Base-by-base conservation (phyloP, 768 basidiomycete species). In the Infundibulicybe gibba region DNA sequence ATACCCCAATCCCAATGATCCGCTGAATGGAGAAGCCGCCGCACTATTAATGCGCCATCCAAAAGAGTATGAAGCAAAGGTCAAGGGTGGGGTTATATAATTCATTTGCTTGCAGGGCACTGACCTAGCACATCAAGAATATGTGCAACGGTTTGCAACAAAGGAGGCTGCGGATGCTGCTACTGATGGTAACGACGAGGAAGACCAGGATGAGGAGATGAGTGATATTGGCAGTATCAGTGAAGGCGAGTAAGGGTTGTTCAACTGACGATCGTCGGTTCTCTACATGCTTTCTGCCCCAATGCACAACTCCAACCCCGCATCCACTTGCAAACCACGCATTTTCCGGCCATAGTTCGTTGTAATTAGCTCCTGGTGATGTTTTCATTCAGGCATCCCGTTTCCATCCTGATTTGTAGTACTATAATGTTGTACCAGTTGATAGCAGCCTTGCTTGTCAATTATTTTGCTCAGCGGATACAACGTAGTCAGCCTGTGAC, bases 1-100 rank as follows among this genome's bases (percentile, higher is more conserved):
- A 40, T 99, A 99, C 65, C 97, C 97, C 51, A 99, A 99, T 65
- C 95, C 97, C 11, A 93, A 94, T 50, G 97, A 99, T 63, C 97
- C 97, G 3, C 72, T 98, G 44, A 99, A 99, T 54, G 95, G 95
- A 31, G 97, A 99, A 69, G 97, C 97, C 15, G 97, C 97, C 8
- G 93, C 95, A 2, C 74, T 99, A 32, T 79, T 98, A 52, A 94
- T 98, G 91, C 87, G 95, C 21, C 94, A 98, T 62, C 94, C 94
- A 31, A 93, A 94, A 64, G 87, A 92, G 52, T 99, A 99, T 58
- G 93, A 95, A 54, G 78, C 77, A 17, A 95, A 91, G 63, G 94
- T 99, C 47, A 92, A 93, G 72, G 92, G 91, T 87, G 59, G 30
- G 77, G 33, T 20, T 30, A 19, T 41, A 21, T 35, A 25, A 34